Conservation (phyloP, 2,329 filamentous ascomycete genomes). For the Zymoseptoria passerinii region DNA sequence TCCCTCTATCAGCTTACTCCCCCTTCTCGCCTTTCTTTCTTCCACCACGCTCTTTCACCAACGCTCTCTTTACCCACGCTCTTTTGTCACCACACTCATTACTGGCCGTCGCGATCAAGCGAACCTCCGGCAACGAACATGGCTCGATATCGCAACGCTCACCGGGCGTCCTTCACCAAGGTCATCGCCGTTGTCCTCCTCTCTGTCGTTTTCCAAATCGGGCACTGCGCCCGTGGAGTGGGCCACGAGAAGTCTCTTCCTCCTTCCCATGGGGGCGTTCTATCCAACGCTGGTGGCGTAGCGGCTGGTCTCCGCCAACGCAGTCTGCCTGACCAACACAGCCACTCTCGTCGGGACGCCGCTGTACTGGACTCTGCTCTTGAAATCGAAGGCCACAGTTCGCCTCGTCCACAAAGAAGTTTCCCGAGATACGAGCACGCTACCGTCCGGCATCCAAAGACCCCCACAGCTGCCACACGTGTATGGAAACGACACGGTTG, state of each 20-base stretch:
- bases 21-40: background rate
- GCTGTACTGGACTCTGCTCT: background rate
- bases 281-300: background rate
- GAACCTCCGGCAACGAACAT: background rate
- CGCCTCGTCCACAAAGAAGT: background rate
- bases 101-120: background rate
- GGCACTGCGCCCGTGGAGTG: background rate
- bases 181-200: background rate
- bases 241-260: background rate
- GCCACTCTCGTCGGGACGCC: background rate
- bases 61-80: too few species aligned
- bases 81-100: too few species aligned
- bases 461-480: slow-evolving; percentile 67
- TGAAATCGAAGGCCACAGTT: background rate
- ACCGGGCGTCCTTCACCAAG: background rate
- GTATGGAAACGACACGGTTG: slow-evolving; percentile 59
- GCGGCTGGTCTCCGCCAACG: background rate
- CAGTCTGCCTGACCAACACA: background rate
- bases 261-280: background rate
- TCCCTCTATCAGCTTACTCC: background rate
- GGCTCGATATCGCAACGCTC: background rate
- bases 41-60: background rate
- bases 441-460: slow-evolving; percentile 51
- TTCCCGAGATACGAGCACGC: background rate
- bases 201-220: background rate